These are phyloP conservation scores for Ichthyophthirius multifiliis DNA, from an alignment of 169 alveolate species.

Conservation along the genomic window DNA sequence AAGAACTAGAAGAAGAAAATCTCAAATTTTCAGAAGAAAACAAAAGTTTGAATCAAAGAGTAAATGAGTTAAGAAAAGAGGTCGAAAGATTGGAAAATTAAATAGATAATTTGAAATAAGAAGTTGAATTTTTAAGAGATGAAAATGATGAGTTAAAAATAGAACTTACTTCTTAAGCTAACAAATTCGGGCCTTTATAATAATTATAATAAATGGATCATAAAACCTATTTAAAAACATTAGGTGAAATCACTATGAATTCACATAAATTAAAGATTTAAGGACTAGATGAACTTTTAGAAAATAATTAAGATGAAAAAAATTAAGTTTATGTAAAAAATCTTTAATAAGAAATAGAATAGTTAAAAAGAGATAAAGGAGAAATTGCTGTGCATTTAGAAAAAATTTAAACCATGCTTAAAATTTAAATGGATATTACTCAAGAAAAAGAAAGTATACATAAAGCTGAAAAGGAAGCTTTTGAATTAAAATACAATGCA, in stretches of 20 bases:
- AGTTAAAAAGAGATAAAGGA: neutral
- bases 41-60: neutral
- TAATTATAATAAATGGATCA: neutral
- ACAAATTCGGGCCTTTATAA: neutral
- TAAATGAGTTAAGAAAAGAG: neutral
- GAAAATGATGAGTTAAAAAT: neutral
- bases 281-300: neutral
- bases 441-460: neutral
- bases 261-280: neutral
- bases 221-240: neutral
- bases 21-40: neutral
- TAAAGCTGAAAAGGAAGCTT: neutral
- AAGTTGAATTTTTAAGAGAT: neutral
- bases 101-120: neutral
- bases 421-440: neutral
- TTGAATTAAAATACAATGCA: neutral
- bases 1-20: constrained; percentile 5
- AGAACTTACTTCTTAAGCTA: neutral
- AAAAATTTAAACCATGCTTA: neutral
- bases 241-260: neutral
- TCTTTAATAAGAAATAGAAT: neutral
- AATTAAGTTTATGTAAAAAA: neutral
- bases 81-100: neutral
- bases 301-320: neutral
- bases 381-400: neutral